Conservation (phyloP, 257 asterid genomes). For the Plantago major region DNA sequence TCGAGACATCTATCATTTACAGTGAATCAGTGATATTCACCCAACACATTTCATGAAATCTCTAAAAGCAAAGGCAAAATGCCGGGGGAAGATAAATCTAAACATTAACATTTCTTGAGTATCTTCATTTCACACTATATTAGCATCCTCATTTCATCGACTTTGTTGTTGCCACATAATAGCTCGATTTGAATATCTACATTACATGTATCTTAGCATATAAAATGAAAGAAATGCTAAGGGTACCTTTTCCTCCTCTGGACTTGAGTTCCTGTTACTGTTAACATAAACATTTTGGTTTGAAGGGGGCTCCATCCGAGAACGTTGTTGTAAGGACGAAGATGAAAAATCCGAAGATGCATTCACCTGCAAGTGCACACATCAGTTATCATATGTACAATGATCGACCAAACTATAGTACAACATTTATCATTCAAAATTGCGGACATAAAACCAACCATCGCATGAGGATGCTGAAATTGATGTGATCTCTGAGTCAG, state of each 20-base stretch:
- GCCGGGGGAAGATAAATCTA: no score
- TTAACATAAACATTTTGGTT: slow-evolving; percentile 62
- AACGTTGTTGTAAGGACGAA: slow-evolving; percentile 37
- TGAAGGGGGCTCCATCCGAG: slow-evolving; percentile 98
- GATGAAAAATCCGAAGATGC: slow-evolving; percentile 49
- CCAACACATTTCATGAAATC: not conserved
- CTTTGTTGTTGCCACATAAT: not conserved
- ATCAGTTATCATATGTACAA: no score
- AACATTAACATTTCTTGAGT: no score
- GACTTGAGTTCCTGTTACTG: slow-evolving; percentile 40
- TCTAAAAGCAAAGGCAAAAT: not conserved
- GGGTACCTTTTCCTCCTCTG: slow-evolving; percentile 71
- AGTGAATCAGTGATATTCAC: not conserved
- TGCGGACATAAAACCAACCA: slow-evolving; percentile 30
- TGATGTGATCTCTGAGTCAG: slow-evolving; percentile 46
- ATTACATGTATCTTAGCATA: not conserved
- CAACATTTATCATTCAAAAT: not conserved
- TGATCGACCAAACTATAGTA: not conserved
- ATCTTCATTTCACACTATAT: no score
- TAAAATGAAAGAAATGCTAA: not conserved
- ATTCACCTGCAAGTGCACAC: slow-evolving; percentile 43
- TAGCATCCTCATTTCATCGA: no score
- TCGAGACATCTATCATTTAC: not conserved
- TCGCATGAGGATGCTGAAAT: slow-evolving; percentile 32
- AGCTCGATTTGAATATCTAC: not conserved